phyloP scores from a whole-genome alignment of 1,139 yeast genomes.

The Blastobotrys persicus region DNA sequence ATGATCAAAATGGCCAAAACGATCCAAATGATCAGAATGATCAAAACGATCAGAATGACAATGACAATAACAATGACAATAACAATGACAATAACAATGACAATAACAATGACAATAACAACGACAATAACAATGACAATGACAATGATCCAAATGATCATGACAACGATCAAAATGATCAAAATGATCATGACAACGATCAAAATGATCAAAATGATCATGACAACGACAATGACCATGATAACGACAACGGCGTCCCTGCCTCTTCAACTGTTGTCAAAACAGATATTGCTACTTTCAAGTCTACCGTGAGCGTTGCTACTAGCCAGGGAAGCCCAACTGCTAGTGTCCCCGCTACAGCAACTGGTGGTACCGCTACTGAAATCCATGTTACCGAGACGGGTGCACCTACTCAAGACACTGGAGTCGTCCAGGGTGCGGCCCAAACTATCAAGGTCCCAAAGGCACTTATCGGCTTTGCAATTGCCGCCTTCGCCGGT shows the following conservation, averaged over 20 bases:
- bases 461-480: conserved; percentile 1
- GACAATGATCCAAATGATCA: too few species aligned
- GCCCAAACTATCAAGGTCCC: conserved; percentile 4
- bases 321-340: background rate
- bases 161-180: too few species aligned
- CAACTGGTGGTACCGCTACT: background rate
- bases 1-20: background rate
- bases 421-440: background rate
- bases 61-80: background rate
- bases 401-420: background rate
- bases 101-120: background rate
- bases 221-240: too few species aligned
- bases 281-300: background rate
- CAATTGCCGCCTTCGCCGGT: conserved; percentile 2
- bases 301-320: background rate
- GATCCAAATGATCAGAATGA: background rate
- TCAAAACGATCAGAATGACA: background rate
- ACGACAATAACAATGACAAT: background rate
- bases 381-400: background rate
- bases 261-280: background rate
- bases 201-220: too few species aligned
- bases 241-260: too few species aligned
- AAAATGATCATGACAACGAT: too few species aligned
- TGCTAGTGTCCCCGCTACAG: too few species aligned
- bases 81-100: background rate